Base-by-base conservation (phyloP, 2,329 filamentous ascomycete species). In the Arthrobotrys musiformis region DNA sequence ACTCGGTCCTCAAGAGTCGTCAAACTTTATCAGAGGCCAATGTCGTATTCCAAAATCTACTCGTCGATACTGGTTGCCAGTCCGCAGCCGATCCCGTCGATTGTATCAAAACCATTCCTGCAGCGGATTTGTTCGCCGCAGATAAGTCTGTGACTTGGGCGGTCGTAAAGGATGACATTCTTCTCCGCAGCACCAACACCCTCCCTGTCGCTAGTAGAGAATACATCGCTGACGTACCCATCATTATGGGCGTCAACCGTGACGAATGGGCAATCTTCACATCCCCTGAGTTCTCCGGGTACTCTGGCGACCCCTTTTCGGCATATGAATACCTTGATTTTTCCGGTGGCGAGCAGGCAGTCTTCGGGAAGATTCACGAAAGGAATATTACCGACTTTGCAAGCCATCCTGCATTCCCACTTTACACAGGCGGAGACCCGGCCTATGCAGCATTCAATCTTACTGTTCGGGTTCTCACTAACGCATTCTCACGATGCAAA, bases 191-290 rank as follows among this genome's bases (percentile, higher is more conserved):
- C 26, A 37, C 54, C 1, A 19, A 19, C 5, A 52, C 42, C 33
- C 80, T 83, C 1, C 64, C 81, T 11, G 79, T 83, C 72, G 81
- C 82, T 79, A 50, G 73, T 72, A 70, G 80, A 19, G 79, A 79
- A 35, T 76, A 79, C 30, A 78, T 81, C 0, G 50, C 79, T 15
- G 78, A 81, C 54, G 81, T 85, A 4, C 79, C 81, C n/a, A 80
- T 85, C 46, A 81, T 85, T 77, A 81, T 82, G 8, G 84, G 84
- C 77, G 79, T 81, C 44, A 84, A 83, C 79, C 82, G 84, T 33
- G 81, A 84, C 77, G 80, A 85, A 83, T 79, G 82, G 79, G 77
- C 82, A 75, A 81, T 83, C 81, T 78, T 83, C 28, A 68, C 81
- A 80, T 79, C 80, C 4, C 81, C 67, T 75, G 2, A 81, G 80